Evolutionary conservation across 2,329 filamentous ascomycete genomes (phyloP).

Genomic region (Fusarium robinianum): DNA sequence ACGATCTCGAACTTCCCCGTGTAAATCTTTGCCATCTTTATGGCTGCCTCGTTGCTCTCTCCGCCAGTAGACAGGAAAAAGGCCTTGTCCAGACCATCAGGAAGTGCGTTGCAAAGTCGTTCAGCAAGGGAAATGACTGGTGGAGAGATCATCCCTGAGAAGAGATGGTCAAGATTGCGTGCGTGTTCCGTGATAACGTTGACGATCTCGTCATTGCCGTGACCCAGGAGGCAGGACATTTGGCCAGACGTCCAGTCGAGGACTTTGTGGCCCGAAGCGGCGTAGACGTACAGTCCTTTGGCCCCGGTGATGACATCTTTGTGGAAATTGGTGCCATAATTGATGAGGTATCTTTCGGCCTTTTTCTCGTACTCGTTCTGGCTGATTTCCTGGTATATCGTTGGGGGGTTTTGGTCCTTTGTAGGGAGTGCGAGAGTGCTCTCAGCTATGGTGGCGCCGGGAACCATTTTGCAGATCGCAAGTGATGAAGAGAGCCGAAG

Average conservation of each 20-base stretch:
- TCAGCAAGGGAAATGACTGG: slow-evolving; percentile 59
- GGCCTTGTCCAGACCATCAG: slow-evolving; percentile 53
- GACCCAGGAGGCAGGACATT: slow-evolving; percentile 62
- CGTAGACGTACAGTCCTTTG: slow-evolving; percentile 52
- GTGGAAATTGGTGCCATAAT: slow-evolving; percentile 47
- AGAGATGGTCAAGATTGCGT: slow-evolving; percentile 58
- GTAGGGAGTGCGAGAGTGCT: slow-evolving; percentile 2
- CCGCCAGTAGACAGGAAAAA: slow-evolving; percentile 62
- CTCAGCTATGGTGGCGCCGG: slow-evolving; percentile 19
- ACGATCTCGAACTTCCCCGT: slow-evolving; percentile 69
- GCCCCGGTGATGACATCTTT: slow-evolving; percentile 50
- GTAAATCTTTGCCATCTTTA: slow-evolving; percentile 65
- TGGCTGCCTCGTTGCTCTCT: slow-evolving; percentile 62
- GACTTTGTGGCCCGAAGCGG: slow-evolving; percentile 48
- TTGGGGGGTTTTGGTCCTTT: slow-evolving; percentile 18
- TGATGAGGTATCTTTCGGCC: slow-evolving; percentile 48
- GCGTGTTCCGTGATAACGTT: slow-evolving; percentile 53
- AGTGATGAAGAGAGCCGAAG: not conserved
- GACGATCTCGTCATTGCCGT: slow-evolving; percentile 62
- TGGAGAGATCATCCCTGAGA: slow-evolving; percentile 59
- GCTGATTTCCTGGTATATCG: slow-evolving; percentile 28
- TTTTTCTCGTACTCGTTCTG: slow-evolving; percentile 31
- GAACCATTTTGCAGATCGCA: slow-evolving; percentile 33
- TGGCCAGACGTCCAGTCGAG: slow-evolving; percentile 65
- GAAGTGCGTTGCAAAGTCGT: slow-evolving; percentile 52